phyloP scores from a whole-genome alignment of 2,329 filamentous ascomycete species.

The Colletotrichum tropicicola region DNA sequence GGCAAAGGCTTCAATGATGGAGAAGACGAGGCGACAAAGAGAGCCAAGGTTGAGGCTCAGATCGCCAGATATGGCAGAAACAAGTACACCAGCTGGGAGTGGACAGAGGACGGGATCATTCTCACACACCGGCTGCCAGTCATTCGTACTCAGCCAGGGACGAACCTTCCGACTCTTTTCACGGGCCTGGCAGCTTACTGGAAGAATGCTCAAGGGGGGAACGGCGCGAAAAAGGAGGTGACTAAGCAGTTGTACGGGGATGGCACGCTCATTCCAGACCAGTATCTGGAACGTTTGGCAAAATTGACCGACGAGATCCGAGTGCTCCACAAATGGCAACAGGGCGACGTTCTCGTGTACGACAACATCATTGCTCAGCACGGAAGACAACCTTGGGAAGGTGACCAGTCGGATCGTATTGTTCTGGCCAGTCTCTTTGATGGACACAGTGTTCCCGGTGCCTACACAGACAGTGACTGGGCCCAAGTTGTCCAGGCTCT shows the following conservation, averaged over 20 bases:
- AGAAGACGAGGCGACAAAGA: conserved; percentile 49
- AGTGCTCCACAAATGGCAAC: conserved; percentile 56
- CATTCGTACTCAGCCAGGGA: conserved; percentile 55
- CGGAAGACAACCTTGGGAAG: conserved; percentile 56
- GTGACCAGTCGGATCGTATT: conserved; percentile 53
- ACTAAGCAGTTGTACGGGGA: conserved; percentile 53
- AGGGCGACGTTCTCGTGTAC: conserved; percentile 56
- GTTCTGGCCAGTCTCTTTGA: conserved; percentile 58
- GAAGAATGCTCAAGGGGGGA: conserved; percentile 38
- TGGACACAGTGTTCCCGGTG: conserved; percentile 52
- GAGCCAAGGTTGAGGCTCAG: conserved; percentile 57
- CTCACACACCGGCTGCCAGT: conserved; percentile 55
- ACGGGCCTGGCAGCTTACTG: conserved; percentile 55
- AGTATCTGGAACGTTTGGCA: conserved; percentile 49
- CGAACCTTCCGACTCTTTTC: conserved; percentile 54
- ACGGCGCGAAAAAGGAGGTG: conserved; percentile 38
- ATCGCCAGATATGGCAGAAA: conserved; percentile 55
- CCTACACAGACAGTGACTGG: conserved; percentile 52
- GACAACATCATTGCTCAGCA: conserved; percentile 60
- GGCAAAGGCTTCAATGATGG: conserved; percentile 55
- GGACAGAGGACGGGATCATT: conserved; percentile 51
- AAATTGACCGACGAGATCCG: conserved; percentile 58
- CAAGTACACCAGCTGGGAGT: conserved; percentile 56
- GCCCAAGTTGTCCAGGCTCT: conserved; percentile 55
- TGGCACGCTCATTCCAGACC: conserved; percentile 55